Conservation (phyloP, 208 protist species). For the Leishmania gerbilli region DNA sequence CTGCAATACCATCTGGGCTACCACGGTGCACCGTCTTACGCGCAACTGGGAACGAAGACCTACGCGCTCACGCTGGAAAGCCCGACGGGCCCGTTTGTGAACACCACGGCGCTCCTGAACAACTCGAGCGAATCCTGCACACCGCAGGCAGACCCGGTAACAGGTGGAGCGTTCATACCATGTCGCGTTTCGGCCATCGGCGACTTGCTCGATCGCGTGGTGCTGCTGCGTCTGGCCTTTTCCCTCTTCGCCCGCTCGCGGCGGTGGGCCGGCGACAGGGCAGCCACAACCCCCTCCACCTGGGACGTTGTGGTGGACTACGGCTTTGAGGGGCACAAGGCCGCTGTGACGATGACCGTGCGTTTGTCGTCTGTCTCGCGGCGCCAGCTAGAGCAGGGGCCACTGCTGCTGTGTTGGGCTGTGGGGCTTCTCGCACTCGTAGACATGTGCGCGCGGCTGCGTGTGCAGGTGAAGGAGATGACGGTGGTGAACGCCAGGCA, state of each 20-base stretch:
- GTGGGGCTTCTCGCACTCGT: slow-evolving; percentile 7
- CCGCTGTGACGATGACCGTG: slow-evolving; percentile 42
- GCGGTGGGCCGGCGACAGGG: slow-evolving; percentile 19
- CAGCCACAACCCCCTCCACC: slow-evolving; percentile 23
- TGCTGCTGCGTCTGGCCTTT: slow-evolving; percentile 40
- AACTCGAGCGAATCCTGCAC: slow-evolving; percentile 33
- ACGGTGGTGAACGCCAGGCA: not conserved
- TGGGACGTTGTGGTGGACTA: slow-evolving; percentile 49
- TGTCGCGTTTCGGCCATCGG: slow-evolving; percentile 37
- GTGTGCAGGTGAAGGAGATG: slow-evolving; percentile 6
- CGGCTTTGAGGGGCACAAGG: slow-evolving; percentile 44
- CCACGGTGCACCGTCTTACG: slow-evolving; percentile 27
- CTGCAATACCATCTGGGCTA: slow-evolving; percentile 40
- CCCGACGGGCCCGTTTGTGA: slow-evolving; percentile 37
- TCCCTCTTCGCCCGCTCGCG: slow-evolving; percentile 34
- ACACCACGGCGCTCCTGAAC: slow-evolving; percentile 23
- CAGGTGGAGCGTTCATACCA: slow-evolving; percentile 40
- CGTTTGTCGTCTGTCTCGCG: slow-evolving; percentile 15
- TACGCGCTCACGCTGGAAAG: slow-evolving; percentile 30
- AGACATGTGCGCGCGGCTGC: slow-evolving; percentile 19
- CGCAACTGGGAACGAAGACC: slow-evolving; percentile 15
- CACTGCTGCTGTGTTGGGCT: slow-evolving; percentile 25
- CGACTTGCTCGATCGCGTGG: slow-evolving; percentile 43
- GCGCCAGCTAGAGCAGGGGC: slow-evolving; percentile 11
- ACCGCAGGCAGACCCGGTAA: slow-evolving; percentile 25